Base-by-base conservation (phyloP, 495 filamentous ascomycete genomes). In the Apiosordaria backusii region DNA sequence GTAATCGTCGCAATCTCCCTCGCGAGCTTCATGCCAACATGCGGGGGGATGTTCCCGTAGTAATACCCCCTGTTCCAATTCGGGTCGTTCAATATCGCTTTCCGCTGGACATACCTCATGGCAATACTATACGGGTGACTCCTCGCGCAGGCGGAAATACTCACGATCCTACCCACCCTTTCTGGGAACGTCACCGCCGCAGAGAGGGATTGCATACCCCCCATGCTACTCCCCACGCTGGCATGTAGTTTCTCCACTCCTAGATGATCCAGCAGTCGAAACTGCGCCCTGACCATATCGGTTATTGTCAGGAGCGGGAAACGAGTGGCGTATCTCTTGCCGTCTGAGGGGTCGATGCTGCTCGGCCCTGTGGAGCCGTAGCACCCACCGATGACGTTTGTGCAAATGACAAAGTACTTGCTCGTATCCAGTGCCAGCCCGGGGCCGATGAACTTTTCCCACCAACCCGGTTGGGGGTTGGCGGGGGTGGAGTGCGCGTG, bases 61-160 rank as follows among this genome's bases (percentile, higher is more conserved):
- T 98, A 99, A 79, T 92, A 97, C 1, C 95, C 95, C n/a, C 95
- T 91, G 65, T 89, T 87, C 96, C 96, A 99, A 67, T 96, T 92
- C 0, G 93, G 92, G 69, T 99, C 95, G 88, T 94, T 97, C 93
- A 99, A 97, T 23, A 99, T 84, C 6, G 97, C 95, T 79, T 97
- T 95, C 29, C 95, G 89, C 77, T 99, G 95, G 0, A 95, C 94
- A 81, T 99, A 94, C n/a, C 95, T 85, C 96, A 99, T 96, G 6
- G 95, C 95, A 78, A 99, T 97, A 74, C 93, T 97, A 77, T 98
- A 98, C 22, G 95, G 95, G 78, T 99, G 95, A 73, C 92, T 96
- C 65, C 95, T 85, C 10, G 93, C 95, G 75, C 95, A 99, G 50
- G 93, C 96, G 71, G 89, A 93, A 76, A 98, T 96, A 71, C 89